Percentiles rank a stretch among this genome's conserved stretches.
phyloP scores from a whole-genome alignment of 805 yeast species.

The Candida takata region DNA sequence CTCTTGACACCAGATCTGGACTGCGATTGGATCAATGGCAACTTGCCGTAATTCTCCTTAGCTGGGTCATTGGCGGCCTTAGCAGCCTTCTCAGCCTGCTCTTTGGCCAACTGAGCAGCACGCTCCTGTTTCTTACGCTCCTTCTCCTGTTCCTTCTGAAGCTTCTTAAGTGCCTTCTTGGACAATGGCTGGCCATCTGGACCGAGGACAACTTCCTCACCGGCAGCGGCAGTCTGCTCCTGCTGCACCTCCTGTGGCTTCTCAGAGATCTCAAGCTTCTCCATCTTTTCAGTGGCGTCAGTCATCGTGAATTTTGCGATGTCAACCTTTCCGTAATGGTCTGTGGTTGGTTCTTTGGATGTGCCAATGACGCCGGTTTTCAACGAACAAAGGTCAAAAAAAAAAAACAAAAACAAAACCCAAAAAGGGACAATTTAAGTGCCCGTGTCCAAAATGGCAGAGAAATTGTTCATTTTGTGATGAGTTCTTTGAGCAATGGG shows the following conservation, averaged over 20 bases:
- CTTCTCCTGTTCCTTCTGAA: constrained; percentile 89
- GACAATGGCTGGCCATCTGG: constrained; percentile 80
- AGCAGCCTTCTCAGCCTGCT: constrained; percentile 60
- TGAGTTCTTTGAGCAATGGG: too few species aligned
- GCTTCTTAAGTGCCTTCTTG: constrained; percentile 91
- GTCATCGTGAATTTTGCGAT: constrained; percentile 11
- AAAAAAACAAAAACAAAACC: background rate
- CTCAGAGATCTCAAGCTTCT: constrained; percentile 9
- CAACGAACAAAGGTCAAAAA: background rate
- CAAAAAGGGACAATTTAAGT: too few species aligned
- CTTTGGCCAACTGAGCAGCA: constrained; percentile 83
- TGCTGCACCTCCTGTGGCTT: constrained; percentile 1
- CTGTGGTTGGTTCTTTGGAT: too few species aligned
- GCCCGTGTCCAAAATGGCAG: background rate
- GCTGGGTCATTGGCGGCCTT: constrained; percentile 80
- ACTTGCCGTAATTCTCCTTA: constrained; percentile 79
- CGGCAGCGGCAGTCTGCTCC: constrained; percentile 44
- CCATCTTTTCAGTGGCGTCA: constrained; percentile 11
- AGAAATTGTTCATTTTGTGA: background rate
- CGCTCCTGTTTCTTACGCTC: constrained; percentile 88
- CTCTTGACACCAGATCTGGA: constrained; percentile 71
- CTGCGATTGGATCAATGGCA: constrained; percentile 65
- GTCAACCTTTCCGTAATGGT: too few species aligned
- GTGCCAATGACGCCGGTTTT: too few species aligned
- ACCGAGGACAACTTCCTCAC: constrained; percentile 33